These are phyloP conservation scores for Clitopilus passeckerianus DNA, from an alignment of 768 basidiomycete species.

Conservation along the genomic window DNA sequence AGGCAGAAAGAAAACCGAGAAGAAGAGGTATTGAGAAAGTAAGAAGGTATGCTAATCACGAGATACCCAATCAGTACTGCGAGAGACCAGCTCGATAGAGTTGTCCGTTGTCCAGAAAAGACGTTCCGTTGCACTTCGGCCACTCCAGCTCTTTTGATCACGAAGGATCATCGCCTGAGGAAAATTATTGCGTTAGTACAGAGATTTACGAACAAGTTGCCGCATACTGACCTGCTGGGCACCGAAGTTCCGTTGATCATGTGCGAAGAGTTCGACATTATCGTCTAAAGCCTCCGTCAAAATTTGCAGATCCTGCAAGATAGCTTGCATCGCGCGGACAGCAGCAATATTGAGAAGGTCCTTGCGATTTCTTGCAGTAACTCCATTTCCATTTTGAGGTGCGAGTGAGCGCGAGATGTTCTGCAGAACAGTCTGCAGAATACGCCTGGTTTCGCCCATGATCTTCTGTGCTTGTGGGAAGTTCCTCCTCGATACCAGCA, in stretches of 20 bases:
- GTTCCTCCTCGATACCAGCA: slow-evolving; percentile 89
- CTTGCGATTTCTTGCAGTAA: slow-evolving; percentile 66
- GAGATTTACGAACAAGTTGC: slow-evolving; percentile 4
- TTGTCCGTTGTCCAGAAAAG: slow-evolving; percentile 92
- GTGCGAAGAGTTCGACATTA: slow-evolving; percentile 87
- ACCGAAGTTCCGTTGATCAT: slow-evolving; percentile 92
- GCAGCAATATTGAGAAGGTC: slow-evolving; percentile 70
- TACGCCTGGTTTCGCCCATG: slow-evolving; percentile 86
- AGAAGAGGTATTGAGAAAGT: slow-evolving; percentile 4
- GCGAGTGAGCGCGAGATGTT: slow-evolving; percentile 73
- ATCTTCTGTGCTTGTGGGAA: slow-evolving; percentile 88
- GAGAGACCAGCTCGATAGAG: slow-evolving; percentile 79
- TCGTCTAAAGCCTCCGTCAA: slow-evolving; percentile 87
- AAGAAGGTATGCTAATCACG: slow-evolving; percentile 41
- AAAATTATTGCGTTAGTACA: background rate
- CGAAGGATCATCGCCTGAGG: slow-evolving; percentile 89
- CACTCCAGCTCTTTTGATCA: slow-evolving; percentile 95
- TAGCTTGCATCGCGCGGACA: slow-evolving; percentile 78
- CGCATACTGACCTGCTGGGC: slow-evolving; percentile 79
- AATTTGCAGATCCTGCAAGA: slow-evolving; percentile 83
- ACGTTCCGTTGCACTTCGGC: slow-evolving; percentile 84
- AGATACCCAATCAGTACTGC: slow-evolving; percentile 84
- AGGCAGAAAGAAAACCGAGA: slow-evolving; percentile 7
- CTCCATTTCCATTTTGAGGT: slow-evolving; percentile 42
- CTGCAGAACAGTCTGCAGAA: slow-evolving; percentile 86